Evolutionary conservation across 192 early-diverging fungal genomes (phyloP).

Genomic region (Backusella sp.): DNA sequence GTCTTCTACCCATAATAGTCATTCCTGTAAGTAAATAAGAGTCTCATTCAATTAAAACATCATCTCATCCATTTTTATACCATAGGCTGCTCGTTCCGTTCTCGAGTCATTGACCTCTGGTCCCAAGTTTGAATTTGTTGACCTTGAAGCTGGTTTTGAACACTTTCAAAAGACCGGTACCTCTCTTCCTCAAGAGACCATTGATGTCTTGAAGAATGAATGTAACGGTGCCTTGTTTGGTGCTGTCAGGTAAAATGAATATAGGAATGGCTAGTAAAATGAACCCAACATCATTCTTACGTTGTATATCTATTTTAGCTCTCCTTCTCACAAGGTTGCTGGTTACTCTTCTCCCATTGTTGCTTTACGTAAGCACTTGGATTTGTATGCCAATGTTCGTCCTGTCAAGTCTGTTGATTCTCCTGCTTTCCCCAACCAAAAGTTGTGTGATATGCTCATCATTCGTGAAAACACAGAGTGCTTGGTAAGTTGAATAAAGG

Average conservation of each 20-base stretch:
- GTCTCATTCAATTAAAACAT: no score
- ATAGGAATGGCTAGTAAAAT: no score
- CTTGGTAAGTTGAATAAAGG: slow-evolving; percentile 55
- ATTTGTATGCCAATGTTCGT: slow-evolving; percentile 96
- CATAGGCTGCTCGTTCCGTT: slow-evolving; percentile 83
- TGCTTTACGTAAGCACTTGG: slow-evolving; percentile 89
- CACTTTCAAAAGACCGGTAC: slow-evolving; percentile 91
- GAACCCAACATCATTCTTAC: no score
- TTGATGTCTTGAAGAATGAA: slow-evolving; percentile 73
- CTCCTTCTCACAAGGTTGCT: slow-evolving; percentile 96
- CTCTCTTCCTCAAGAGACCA: slow-evolving; percentile 87
- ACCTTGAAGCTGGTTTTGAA: slow-evolving; percentile 94
- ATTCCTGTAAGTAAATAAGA: slow-evolving; percentile 21
- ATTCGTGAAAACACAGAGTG: slow-evolving; percentile 99
- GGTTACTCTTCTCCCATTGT: slow-evolving; percentile 99
- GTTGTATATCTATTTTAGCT: slow-evolving; percentile 42
- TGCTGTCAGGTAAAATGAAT: slow-evolving; percentile 70
- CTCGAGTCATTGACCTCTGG: slow-evolving; percentile 72
- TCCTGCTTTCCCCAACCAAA: slow-evolving; percentile 47
- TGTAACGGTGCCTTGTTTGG: slow-evolving; percentile 97
- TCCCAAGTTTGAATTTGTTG: slow-evolving; percentile 74
- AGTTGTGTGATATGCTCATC: slow-evolving; percentile 92
- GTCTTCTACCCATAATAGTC: slow-evolving; percentile 14
- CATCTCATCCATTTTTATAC: neutral
- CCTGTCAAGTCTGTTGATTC: slow-evolving; percentile 79